Evolutionary conservation across 2,329 filamentous ascomycete species (phyloP), one percentile per base, ranked within the genome.

Genomic region (Claviceps sp.): DNA sequence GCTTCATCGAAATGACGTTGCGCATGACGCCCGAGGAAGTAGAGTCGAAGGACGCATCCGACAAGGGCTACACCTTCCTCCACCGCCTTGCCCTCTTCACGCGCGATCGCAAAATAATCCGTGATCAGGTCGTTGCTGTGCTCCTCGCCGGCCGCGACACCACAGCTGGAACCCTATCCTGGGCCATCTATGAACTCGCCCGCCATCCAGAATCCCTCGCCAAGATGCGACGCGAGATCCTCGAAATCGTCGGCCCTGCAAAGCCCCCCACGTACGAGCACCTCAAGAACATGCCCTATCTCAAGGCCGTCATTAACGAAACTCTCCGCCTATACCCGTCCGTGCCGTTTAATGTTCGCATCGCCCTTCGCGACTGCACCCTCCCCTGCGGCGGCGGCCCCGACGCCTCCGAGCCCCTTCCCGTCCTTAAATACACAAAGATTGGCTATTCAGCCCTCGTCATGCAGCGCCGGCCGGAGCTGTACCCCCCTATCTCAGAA

Each of bases 121-220:
- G 88, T 37, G 89, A 95, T 67, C 89, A 96, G 67, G 73, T 95
- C 47, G 77, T 93, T 16, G 83, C 85, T 45, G 78, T 95, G 11
- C 77, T 96, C 2, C 78, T 96, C 16, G 90, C 90, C 1, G 89
- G 88, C 13, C 79, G 86, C 41, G 90, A 96, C 66, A 95, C 90
- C 14, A 96, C 90, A 0, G 89, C 89, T 34, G 79, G 76, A 16
- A 88, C 86, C 0, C 75, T 96, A 0, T 85, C 82, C 0, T 95
- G 88, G 84, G 75, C 79, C 38, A 74, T 95, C 54, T 94, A 93
- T 66, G 88, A 95, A 66, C 75, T 96, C 2, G 78, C 83, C 40
- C 79, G 81, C 16, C 76, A 87, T 58, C 88, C 88, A 0, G 70
- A 79, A 2, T 75, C 80, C 2, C 78, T 88, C 3, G 65, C 71